A percentile compares a stretch with the other conserved stretches of the same genome.
These are phyloP conservation scores for Plasmodium blacklocki DNA, from an alignment of 169 alveolate species.

Conservation along the genomic window DNA sequence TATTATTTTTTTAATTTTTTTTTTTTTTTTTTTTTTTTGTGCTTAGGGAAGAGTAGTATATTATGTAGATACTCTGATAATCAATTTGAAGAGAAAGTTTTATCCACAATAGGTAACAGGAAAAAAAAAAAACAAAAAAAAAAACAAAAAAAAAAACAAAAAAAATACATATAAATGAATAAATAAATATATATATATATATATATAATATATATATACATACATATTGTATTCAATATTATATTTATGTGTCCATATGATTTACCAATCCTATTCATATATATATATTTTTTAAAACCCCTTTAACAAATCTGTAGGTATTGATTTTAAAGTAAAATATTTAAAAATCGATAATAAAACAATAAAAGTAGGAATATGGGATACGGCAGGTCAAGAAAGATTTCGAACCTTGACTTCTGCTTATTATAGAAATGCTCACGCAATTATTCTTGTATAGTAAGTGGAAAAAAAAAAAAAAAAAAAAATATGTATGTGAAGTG, in stretches of 20 bases:
- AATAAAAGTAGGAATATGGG: conserved; percentile 97
- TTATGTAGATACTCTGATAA: conserved; percentile 88
- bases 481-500: background rate
- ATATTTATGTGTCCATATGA: background rate
- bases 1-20: background rate
- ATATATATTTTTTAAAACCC: background rate
- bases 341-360: conserved; percentile 45
- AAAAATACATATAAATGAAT: background rate
- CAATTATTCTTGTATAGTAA: conserved; percentile 95
- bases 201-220: too few relatives aligned
- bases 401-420: conserved; percentile 96
- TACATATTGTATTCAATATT: too few relatives aligned
- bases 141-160: too few relatives aligned
- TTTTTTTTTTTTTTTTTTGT: background rate
- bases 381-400: conserved; percentile 98
- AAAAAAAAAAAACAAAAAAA: background rate
- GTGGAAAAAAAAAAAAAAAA: conserved; percentile 79
- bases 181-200: too few relatives aligned
- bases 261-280: background rate
- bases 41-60: conserved; percentile 82
- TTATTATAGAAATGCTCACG: conserved; percentile 97
- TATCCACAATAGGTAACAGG: conserved; percentile 87
- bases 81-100: conserved; percentile 83
- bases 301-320: conserved; percentile 2
- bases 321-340: conserved; percentile 44